These are phyloP conservation scores for Fragaria ananassa DNA, from an alignment of 306 rosid species.

Conservation along the genomic window DNA sequence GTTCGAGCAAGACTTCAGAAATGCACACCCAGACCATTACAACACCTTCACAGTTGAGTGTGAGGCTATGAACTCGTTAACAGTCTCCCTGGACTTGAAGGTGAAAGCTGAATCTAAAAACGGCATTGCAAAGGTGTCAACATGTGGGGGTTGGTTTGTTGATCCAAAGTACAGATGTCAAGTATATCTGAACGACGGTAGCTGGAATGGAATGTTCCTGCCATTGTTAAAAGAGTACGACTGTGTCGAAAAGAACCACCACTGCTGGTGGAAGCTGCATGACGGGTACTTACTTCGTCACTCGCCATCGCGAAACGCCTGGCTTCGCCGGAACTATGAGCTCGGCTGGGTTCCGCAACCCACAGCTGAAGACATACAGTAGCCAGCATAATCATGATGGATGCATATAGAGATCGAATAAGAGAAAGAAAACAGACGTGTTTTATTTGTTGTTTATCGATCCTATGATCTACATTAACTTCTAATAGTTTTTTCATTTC, in stretches of 20 bases:
- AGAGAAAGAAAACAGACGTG: too few species aligned
- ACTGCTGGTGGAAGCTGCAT: slow-evolving; percentile 7
- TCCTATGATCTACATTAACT: too few species aligned
- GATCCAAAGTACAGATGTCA: not conserved
- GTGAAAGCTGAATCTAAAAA: not conserved
- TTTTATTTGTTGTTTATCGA: too few species aligned
- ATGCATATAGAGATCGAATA: not conserved
- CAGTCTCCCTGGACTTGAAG: not conserved
- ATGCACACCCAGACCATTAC: not conserved
- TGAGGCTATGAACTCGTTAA: not conserved
- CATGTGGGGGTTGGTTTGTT: slow-evolving; percentile 3
- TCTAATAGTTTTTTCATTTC: too few species aligned
- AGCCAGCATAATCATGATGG: not conserved
- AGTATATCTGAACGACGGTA: not conserved
- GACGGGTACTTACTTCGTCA: not conserved
- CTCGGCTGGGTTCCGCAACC: not conserved
- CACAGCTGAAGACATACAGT: not conserved
- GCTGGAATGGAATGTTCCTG: not conserved
- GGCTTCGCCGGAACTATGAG: not conserved
- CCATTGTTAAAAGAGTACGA: not conserved
- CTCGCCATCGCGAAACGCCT: not conserved
- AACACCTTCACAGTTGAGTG: not conserved
- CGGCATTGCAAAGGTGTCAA: not conserved
- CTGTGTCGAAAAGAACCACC: not conserved
- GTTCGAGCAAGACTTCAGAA: slow-evolving; percentile 1